Percentiles rank a stretch among this genome's conserved stretches.
Evolutionary conservation across 1,284 basidiomycete genomes (phyloP).

Genomic region (Tilletia caries): DNA sequence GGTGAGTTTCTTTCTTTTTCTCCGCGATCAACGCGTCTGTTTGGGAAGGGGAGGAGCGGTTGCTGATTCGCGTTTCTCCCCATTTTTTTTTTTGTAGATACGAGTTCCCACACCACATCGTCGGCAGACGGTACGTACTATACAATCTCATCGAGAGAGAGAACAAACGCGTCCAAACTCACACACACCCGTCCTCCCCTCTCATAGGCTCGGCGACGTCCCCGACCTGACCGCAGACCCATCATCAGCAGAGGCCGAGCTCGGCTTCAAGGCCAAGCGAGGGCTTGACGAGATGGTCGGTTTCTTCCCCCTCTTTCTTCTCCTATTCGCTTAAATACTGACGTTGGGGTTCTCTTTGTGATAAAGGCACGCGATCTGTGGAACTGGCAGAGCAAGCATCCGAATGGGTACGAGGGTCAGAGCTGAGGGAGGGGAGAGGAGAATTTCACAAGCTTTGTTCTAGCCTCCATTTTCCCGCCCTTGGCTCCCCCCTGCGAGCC

Average conservation of each 20-base stretch:
- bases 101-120: conserved; percentile 72
- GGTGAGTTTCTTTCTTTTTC: conserved; percentile 45
- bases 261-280: conserved; percentile 79
- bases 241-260: conserved; percentile 81
- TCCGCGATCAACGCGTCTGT: background rate
- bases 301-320: background rate
- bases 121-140: conserved; percentile 68
- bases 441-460: background rate
- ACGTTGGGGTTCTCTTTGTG: background rate
- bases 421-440: background rate
- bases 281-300: conserved; percentile 42
- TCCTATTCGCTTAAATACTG: background rate
- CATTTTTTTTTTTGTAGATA: conserved; percentile 65
- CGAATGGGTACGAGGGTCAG: conserved; percentile 50
- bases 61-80: background rate
- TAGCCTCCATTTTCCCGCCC: background rate
- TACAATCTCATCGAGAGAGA: no score
- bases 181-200: background rate
- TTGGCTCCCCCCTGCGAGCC: background rate
- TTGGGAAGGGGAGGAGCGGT: background rate
- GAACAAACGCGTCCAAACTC: background rate
- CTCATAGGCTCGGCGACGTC: conserved; percentile 70
- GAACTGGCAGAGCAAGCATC: conserved; percentile 56
- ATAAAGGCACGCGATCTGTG: conserved; percentile 38
- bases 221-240: conserved; percentile 96